Evolutionary conservation across 148 eudicot species (phyloP).

Genomic region (Vaccinium corymbosum): DNA sequence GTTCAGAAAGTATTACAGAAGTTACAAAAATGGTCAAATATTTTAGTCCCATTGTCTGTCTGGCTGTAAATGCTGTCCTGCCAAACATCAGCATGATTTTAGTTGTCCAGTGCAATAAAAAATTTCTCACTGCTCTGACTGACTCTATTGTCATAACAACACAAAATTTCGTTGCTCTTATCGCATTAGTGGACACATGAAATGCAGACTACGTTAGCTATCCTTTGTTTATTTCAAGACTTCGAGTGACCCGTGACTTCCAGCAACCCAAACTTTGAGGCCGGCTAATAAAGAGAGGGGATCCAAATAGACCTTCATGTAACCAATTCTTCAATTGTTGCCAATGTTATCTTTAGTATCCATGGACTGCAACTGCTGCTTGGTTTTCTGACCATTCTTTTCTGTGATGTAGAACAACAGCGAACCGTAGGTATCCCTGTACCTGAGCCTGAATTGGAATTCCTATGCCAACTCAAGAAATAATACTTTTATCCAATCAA

Average conservation of each 20-base stretch:
- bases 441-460: neutral
- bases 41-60: neutral
- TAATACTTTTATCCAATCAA: neutral
- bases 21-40: neutral
- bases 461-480: neutral
- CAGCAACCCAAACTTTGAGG: neutral
- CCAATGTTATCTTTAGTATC: conserved; percentile 17
- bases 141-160: no score
- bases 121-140: no score
- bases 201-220: neutral
- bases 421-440: neutral
- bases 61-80: neutral
- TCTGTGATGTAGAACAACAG: neutral
- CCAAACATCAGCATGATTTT: no score
- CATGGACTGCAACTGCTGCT: conserved; percentile 30
- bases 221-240: neutral
- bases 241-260: neutral
- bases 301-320: neutral
- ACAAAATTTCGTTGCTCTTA: neutral
- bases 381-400: neutral
- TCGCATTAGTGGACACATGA: neutral
- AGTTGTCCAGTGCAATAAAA: no score
- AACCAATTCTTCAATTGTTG: conserved; percentile 20
- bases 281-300: neutral
- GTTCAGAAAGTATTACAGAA: neutral